Conservation (phyloP, 805 yeast genomes). For the Candida rishiriensis region DNA sequence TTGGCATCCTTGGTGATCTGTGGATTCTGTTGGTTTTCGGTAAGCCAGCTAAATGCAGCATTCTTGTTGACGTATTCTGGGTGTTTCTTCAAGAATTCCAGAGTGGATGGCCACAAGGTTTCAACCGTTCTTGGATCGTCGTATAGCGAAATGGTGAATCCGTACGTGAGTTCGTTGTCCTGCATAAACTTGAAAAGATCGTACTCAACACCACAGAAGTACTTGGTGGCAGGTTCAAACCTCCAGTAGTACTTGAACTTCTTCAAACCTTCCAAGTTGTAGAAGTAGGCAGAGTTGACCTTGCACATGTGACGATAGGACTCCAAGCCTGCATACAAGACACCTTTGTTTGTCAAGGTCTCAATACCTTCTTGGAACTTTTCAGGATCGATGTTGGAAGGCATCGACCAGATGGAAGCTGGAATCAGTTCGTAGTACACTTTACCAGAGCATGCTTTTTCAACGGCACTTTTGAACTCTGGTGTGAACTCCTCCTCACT, state of each 20-base stretch:
- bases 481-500: conserved; percentile 62
- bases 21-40: conserved; percentile 65
- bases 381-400: conserved; percentile 45
- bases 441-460: conserved; percentile 29
- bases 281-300: conserved; percentile 79
- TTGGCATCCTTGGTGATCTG: conserved; percentile 35
- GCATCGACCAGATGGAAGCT: conserved; percentile 53
- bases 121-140: conserved; percentile 63
- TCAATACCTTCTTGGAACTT: conserved; percentile 9
- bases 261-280: conserved; percentile 58
- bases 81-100: conserved; percentile 53
- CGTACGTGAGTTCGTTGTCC: conserved; percentile 64
- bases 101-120: conserved; percentile 71
- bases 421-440: conserved; percentile 27
- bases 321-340: conserved; percentile 69
- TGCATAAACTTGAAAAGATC: conserved; percentile 82
- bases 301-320: conserved; percentile 88
- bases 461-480: conserved; percentile 44
- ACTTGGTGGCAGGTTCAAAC: conserved; percentile 76
- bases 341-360: conserved; percentile 34
- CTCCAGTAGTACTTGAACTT: conserved; percentile 89
- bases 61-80: conserved; percentile 55
- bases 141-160: conserved; percentile 69
- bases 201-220: conserved; percentile 72
- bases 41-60: conserved; percentile 65